A percentile compares a stretch with the other conserved stretches of the same genome.
These are phyloP conservation scores for Saturnispora bothae DNA, from an alignment of 805 yeast genomes.

Conservation along the genomic window DNA sequence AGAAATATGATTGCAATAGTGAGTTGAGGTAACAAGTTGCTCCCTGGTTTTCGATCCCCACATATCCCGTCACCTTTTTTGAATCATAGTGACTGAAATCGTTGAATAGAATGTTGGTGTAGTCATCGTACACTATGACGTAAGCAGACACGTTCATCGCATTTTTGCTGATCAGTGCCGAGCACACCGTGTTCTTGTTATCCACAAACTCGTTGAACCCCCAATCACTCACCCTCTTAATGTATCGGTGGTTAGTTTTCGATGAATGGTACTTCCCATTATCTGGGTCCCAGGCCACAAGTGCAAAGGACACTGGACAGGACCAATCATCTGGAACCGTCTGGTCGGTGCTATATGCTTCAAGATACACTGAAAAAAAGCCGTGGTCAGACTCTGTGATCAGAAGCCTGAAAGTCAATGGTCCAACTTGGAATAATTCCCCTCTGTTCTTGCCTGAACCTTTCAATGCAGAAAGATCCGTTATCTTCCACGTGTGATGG, in stretches of 20 bases:
- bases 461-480: conserved; percentile 21
- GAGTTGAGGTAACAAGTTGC: conserved; percentile 97
- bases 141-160: conserved; percentile 63
- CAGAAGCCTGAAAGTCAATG: conserved; percentile 47
- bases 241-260: conserved; percentile 71
- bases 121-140: conserved; percentile 70
- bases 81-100: conserved; percentile 78
- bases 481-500: conserved; percentile 31
- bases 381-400: conserved; percentile 62
- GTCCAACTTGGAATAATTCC: conserved; percentile 46
- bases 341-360: conserved; percentile 45
- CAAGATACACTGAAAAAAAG: conserved; percentile 65
- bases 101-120: conserved; percentile 93
- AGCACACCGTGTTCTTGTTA: conserved; percentile 31
- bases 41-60: conserved; percentile 92
- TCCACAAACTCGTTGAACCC: conserved; percentile 80
- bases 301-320: conserved; percentile 84
- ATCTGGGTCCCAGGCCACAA: conserved; percentile 74
- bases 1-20: conserved; percentile 78
- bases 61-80: conserved; percentile 77
- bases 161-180: conserved; percentile 34
- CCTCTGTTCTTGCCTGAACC: conserved; percentile 29
- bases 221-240: conserved; percentile 79
- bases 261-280: conserved; percentile 49
- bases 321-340: conserved; percentile 47